phyloP scores from a whole-genome alignment of 495 filamentous ascomycete species.

The Pseudomonodictys pantanalensis region DNA sequence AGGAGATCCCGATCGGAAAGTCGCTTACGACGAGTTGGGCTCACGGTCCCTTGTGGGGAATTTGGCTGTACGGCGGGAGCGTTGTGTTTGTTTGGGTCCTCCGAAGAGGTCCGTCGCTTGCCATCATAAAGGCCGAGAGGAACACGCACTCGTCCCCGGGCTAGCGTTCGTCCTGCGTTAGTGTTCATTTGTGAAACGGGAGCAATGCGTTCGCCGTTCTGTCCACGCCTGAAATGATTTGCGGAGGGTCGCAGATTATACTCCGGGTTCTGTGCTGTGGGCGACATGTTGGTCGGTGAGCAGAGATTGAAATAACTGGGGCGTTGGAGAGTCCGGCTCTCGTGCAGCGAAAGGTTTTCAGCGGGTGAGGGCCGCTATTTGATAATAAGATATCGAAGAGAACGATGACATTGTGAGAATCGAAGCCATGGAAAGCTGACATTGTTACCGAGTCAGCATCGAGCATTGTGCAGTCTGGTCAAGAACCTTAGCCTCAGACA shows the following conservation, averaged over 20 bases:
- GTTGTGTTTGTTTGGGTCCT: background rate
- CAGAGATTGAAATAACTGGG: background rate
- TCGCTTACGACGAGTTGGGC: background rate
- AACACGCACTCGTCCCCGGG: background rate
- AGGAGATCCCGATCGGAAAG: background rate
- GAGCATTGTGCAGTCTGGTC: no score
- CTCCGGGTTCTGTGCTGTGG: conserved; percentile 11
- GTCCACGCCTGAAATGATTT: background rate
- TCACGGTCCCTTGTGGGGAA: no score
- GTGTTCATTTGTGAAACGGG: conserved; percentile 18
- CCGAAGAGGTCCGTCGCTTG: background rate
- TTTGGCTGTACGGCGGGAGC: no score
- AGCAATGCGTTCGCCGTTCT: background rate
- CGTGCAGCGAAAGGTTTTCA: background rate
- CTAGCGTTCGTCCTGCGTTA: conserved; percentile 4
- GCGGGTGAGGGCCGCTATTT: no score
- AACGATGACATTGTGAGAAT: no score
- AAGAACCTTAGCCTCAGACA: no score
- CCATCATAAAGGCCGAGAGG: no score
- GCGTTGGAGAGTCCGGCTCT: background rate
- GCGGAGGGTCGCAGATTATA: conserved; percentile 1
- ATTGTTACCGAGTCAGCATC: no score
- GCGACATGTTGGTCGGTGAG: background rate
- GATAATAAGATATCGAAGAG: no score
- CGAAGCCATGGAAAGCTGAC: no score